Evolutionary conservation across 805 yeast species (phyloP).

Genomic region (Candida quercuum): DNA sequence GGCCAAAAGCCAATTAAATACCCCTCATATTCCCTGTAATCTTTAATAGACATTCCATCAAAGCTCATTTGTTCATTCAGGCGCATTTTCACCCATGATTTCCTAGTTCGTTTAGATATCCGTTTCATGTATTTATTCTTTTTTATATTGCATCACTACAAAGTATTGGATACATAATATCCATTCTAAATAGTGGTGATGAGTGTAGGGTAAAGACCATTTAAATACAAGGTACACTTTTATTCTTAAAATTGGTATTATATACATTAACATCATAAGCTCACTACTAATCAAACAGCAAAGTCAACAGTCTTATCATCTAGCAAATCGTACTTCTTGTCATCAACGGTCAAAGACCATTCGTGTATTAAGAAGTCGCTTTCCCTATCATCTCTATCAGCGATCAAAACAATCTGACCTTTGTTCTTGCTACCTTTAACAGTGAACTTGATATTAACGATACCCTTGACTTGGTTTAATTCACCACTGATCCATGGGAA

Average conservation of each 20-base stretch:
- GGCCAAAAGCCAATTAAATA: conserved; percentile 26
- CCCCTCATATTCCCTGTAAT: too few relatives aligned
- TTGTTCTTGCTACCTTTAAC: conserved; percentile 64
- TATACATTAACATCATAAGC: background rate
- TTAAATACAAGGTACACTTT: too few relatives aligned
- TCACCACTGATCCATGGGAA: conserved; percentile 91
- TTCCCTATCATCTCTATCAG: conserved; percentile 57
- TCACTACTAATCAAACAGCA: conserved; percentile 12
- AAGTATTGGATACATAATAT: too few relatives aligned
- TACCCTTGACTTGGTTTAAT: conserved; percentile 77
- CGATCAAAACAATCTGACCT: conserved; percentile 56
- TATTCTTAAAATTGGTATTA: too few relatives aligned
- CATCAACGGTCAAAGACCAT: conserved; percentile 54
- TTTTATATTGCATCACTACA: too few relatives aligned
- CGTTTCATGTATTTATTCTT: too few relatives aligned
- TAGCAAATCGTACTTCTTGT: conserved; percentile 40
- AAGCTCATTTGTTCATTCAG: too few relatives aligned
- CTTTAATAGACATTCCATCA: too few relatives aligned
- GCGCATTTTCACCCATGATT: too few relatives aligned
- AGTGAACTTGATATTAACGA: conserved; percentile 64
- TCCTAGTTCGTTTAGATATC: too few relatives aligned
- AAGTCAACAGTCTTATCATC: conserved; percentile 38
- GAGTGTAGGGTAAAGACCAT: too few relatives aligned
- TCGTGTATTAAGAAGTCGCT: conserved; percentile 54
- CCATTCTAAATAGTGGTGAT: too few relatives aligned